Percentiles rank a stretch among this genome's conserved stretches.
Conservation (phyloP, 2,329 filamentous ascomycete species). For the Arthroderma uncinatum region DNA sequence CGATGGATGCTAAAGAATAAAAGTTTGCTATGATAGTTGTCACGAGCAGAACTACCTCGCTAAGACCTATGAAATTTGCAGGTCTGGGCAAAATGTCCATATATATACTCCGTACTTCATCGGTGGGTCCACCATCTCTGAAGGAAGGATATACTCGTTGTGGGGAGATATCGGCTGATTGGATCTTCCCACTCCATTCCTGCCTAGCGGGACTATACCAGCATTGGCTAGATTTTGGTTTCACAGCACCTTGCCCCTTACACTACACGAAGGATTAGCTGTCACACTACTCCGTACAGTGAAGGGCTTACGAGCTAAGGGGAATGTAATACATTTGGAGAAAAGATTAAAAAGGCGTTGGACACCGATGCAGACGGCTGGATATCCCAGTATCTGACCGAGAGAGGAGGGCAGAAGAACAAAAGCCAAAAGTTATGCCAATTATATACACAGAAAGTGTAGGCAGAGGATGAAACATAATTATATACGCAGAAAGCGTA, state of each 20-base stretch:
- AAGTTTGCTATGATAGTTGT: no score
- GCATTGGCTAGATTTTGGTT: neutral
- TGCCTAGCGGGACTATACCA: neutral
- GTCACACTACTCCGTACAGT: neutral
- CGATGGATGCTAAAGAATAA: neutral
- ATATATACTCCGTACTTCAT: neutral
- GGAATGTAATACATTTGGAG: neutral
- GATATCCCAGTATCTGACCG: neutral
- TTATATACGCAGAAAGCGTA: neutral
- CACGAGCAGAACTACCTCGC: neutral
- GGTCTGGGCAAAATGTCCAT: neutral
- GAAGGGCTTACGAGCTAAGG: neutral
- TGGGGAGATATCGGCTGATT: neutral
- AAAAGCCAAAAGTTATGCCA: neutral
- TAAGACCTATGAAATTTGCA: neutral
- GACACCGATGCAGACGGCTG: constrained; percentile 2
- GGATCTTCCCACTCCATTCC: neutral
- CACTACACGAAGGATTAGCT: neutral
- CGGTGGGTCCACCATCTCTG: neutral
- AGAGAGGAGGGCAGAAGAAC: neutral
- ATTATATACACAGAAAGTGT: neutral
- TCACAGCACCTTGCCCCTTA: neutral
- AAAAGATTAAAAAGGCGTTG: neutral
- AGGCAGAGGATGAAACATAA: neutral
- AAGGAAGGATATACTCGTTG: neutral